Conservation (phyloP, 176 grass and related monocot species). For the Juncus inflexus region DNA sequence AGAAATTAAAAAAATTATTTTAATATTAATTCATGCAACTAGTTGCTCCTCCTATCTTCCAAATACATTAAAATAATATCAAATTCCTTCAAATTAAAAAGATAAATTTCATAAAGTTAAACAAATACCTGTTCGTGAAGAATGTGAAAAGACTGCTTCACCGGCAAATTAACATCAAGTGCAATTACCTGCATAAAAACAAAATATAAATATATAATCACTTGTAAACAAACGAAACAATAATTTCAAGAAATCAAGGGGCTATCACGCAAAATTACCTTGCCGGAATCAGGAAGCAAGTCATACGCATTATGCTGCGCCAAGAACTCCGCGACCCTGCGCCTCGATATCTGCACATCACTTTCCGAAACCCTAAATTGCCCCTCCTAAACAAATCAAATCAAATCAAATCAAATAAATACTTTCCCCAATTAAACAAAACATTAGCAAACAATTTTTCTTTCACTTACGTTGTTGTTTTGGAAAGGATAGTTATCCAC, state of each 20-base stretch:
- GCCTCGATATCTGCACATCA: constrained; percentile 59
- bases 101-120: neutral
- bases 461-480: neutral
- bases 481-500: constrained; percentile 48
- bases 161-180: constrained; percentile 88
- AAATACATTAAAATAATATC: neutral
- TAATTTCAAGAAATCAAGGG: constrained; percentile 13
- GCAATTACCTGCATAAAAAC: constrained; percentile 74
- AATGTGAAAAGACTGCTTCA: constrained; percentile 99
- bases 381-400: constrained; percentile 32
- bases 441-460: neutral
- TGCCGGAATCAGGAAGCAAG: constrained; percentile 88
- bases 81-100: neutral
- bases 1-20: constrained; percentile 11
- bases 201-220: neutral
- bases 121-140: constrained; percentile 90
- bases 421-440: constrained; percentile 4
- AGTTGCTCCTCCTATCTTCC: neutral
- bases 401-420: neutral
- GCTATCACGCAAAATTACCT: constrained; percentile 44
- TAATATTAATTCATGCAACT: constrained; percentile 1
- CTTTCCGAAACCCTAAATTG: constrained; percentile 60
- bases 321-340: constrained; percentile 56
- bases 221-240: constrained; percentile 13
- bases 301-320: constrained; percentile 73